These are phyloP conservation scores for Solanum hybrid DNA, from an alignment of 305 asterid species.

Conservation along the genomic window DNA sequence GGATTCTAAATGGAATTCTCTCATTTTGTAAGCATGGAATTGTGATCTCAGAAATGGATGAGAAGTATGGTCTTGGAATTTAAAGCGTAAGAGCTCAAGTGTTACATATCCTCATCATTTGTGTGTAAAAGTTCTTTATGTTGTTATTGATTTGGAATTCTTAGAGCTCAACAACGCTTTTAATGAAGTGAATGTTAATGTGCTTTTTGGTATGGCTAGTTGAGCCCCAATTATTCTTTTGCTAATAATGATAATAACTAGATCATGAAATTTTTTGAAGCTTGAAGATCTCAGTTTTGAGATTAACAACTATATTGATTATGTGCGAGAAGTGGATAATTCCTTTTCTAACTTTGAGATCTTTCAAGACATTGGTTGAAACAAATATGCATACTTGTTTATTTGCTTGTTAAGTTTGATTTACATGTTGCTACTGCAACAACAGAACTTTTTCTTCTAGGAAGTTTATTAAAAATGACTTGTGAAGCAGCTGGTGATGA, in stretches of 20 bases:
- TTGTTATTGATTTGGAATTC: not conserved
- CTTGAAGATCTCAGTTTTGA: not conserved
- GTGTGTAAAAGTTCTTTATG: not conserved
- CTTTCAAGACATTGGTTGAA: not conserved
- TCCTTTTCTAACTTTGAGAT: not conserved
- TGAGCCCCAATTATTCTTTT: not conserved
- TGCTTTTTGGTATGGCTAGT: not conserved
- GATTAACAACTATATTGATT: not conserved
- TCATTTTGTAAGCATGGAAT: conserved; percentile 7
- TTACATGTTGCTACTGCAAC: not conserved
- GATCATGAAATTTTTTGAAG: not conserved
- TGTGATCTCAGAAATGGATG: not conserved
- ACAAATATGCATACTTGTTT: not conserved
- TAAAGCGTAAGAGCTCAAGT: not conserved
- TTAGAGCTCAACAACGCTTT: not conserved
- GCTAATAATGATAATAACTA: not conserved
- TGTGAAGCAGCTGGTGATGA: not conserved
- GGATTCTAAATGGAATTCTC: not conserved
- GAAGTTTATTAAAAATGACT: not conserved
- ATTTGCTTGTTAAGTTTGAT: not conserved
- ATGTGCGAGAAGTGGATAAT: not conserved
- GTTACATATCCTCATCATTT: not conserved
- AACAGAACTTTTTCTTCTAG: not conserved
- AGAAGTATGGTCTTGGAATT: not conserved
- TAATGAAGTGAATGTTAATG: not conserved